phyloP scores from a whole-genome alignment of 2,329 filamentous ascomycete genomes.

The Pestalotiopsis sp. region DNA sequence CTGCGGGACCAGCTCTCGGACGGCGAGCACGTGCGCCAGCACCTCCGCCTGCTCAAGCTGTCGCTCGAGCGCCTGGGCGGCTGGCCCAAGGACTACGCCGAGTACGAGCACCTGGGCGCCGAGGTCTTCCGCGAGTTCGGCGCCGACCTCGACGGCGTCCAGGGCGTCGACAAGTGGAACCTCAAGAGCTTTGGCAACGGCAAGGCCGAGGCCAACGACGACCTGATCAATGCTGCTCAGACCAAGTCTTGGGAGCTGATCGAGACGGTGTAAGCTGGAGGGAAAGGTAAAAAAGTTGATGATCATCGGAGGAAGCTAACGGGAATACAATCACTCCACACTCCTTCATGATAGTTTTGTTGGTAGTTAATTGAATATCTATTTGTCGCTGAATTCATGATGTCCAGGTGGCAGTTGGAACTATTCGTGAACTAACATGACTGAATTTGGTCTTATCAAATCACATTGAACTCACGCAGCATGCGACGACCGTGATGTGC shows the following conservation, averaged over 20 bases:
- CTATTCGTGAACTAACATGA: no score
- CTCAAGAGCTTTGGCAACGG: conserved; percentile 45
- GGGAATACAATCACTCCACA: no score
- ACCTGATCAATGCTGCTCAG: conserved; percentile 23
- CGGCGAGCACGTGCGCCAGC: conserved; percentile 34
- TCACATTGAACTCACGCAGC: no score
- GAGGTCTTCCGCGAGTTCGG: conserved; percentile 44
- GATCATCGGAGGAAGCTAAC: neutral
- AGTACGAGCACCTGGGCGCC: conserved; percentile 49
- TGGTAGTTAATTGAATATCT: no score
- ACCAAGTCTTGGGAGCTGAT: conserved; percentile 28
- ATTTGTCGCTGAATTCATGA: no score
- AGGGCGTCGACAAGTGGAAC: conserved; percentile 50
- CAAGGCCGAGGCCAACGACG: conserved; percentile 44
- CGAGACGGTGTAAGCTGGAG: neutral
- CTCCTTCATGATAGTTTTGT: no score
- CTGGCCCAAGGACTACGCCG: conserved; percentile 47
- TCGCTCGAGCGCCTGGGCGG: conserved; percentile 39
- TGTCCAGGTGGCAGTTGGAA: no score
- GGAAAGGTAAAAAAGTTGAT: neutral
- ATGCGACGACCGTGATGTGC: no score
- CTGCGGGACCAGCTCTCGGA: conserved; percentile 20
- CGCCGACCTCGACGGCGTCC: conserved; percentile 39
- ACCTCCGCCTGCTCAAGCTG: conserved; percentile 40
- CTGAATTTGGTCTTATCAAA: no score